Conservation (phyloP, 2,329 filamentous ascomycete species). For the Fusarium miscanthi region DNA sequence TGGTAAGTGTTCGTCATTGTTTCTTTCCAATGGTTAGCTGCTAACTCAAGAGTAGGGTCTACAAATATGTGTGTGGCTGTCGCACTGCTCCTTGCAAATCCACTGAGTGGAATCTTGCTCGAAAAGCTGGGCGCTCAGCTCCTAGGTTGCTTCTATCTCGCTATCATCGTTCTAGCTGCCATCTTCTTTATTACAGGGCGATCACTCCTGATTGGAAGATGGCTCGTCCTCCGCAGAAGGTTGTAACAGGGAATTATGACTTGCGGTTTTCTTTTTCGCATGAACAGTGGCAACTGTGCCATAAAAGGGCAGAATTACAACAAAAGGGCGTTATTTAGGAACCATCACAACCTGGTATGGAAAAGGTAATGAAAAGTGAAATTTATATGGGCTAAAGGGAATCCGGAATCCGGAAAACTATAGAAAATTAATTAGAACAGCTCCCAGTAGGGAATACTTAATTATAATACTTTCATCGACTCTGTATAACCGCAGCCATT, state of each 20-base stretch:
- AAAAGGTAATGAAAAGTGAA: neutral
- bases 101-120: constrained; percentile 57
- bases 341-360: accelerated
- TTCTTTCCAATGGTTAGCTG: accelerated
- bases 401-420: no score
- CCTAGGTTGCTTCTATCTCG: constrained; percentile 58
- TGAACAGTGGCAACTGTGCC: neutral
- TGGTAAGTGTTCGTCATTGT: constrained; percentile 8
- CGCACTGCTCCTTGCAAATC: constrained; percentile 56
- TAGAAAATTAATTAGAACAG: neutral
- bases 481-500: accelerated
- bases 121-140: constrained; percentile 55
- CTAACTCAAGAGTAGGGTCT: constrained; percentile 50
- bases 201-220: constrained; percentile 10
- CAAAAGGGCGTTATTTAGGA: no score
- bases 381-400: neutral
- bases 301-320: neutral
- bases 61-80: constrained; percentile 59
- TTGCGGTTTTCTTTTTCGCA: neutral
- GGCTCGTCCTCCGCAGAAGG: neutral
- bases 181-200: constrained; percentile 41
- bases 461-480: neutral
- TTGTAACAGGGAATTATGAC: neutral
- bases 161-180: constrained; percentile 51
- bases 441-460: neutral